Evolutionary conservation across 768 basidiomycete species (phyloP).

Genomic region (Pleurotus eryngii): DNA sequence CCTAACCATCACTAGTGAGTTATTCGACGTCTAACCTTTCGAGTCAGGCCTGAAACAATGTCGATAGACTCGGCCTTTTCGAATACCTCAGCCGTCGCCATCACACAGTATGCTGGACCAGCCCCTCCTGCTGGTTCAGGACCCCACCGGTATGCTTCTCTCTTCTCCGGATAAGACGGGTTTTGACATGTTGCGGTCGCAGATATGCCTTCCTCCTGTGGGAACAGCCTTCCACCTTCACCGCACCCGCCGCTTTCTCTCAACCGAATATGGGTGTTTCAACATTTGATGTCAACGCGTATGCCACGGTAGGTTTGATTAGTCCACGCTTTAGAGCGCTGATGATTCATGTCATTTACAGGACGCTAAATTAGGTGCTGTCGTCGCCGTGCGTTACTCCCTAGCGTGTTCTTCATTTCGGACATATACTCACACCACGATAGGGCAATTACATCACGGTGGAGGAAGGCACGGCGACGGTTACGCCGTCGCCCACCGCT

Average conservation of each 20-base stretch:
- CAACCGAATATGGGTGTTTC: conserved; percentile 47
- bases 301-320: conserved; percentile 44
- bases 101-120: conserved; percentile 74
- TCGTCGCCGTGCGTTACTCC: conserved; percentile 49
- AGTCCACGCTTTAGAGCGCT: background rate
- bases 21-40: background rate
- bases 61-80: conserved; percentile 33
- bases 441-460: conserved; percentile 74
- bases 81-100: conserved; percentile 39
- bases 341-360: conserved; percentile 19
- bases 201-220: conserved; percentile 72
- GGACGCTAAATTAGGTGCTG: conserved; percentile 51
- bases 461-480: conserved; percentile 60
- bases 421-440: conserved; percentile 1
- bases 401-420: background rate
- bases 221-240: conserved; percentile 60
- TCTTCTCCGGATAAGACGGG: background rate
- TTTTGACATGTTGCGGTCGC: background rate
- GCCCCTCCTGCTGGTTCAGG: conserved; percentile 67
- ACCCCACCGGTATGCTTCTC: conserved; percentile 56
- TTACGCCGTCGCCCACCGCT: conserved; percentile 53
- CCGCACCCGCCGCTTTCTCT: conserved; percentile 55
- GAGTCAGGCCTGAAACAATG: background rate
- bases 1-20: conserved; percentile 45
- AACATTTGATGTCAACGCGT: conserved; percentile 53